A percentile compares a stretch with the other conserved stretches of the same genome.
These are phyloP conservation scores for Cladosporium cucumerinum DNA, from an alignment of 2,329 filamentous ascomycete species.

Conservation along the genomic window DNA sequence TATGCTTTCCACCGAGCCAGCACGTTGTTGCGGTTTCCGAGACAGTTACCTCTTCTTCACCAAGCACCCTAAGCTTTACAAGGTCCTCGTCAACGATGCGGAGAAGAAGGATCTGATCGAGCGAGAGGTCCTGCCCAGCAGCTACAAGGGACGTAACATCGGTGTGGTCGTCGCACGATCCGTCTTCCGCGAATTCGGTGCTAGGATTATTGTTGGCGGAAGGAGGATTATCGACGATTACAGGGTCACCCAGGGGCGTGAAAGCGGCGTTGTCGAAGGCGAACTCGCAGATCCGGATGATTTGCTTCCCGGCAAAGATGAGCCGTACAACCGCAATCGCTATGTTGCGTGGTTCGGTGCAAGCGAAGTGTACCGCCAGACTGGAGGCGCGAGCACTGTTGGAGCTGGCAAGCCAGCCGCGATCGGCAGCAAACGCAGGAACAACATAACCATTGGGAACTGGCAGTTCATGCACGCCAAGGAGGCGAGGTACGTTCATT, in stretches of 20 bases:
- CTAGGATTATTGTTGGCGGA: constrained; percentile 88
- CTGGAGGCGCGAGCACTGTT: constrained; percentile 32
- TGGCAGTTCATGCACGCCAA: constrained; percentile 96
- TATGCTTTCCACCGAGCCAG: constrained; percentile 98
- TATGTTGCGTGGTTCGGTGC: constrained; percentile 99
- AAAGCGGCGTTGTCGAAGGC: constrained; percentile 78
- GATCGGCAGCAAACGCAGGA: constrained; percentile 72
- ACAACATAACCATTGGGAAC: constrained; percentile 87
- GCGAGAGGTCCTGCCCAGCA: constrained; percentile 91
- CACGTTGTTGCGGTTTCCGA: constrained; percentile 91
- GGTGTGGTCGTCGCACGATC: constrained; percentile 95
- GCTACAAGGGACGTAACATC: constrained; percentile 96
- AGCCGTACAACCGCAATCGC: constrained; percentile 97
- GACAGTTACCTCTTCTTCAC: constrained; percentile 99
- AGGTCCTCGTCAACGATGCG: constrained; percentile 97
- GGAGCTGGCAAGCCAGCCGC: constrained; percentile 59
- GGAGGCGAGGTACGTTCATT: constrained; percentile 70
- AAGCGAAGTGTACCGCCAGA: constrained; percentile 90
- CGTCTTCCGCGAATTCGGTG: constrained; percentile 94
- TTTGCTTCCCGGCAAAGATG: constrained; percentile 66
- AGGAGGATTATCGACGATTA: constrained; percentile 87
- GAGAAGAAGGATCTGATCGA: constrained; percentile 97
- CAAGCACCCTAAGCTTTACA: constrained; percentile 93
- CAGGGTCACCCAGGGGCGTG: constrained; percentile 69
- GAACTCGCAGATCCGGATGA: constrained; percentile 90